Evolutionary conservation across 2,329 filamentous ascomycete genomes (phyloP).

Genomic region (Onygenales sp.): DNA sequence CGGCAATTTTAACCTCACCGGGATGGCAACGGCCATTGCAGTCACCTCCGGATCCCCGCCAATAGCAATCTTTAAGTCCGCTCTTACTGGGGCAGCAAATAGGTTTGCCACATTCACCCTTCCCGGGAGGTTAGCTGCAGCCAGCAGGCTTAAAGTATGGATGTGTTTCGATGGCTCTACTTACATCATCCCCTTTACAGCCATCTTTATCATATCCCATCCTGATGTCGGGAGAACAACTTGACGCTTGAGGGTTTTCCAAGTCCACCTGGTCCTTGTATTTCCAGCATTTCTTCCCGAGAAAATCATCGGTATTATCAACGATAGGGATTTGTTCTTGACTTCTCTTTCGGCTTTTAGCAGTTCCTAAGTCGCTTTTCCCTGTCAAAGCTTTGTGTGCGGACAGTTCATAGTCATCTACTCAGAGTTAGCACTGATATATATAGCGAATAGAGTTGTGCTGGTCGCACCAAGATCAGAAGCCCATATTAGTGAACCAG

Average conservation of each 20-base stretch:
- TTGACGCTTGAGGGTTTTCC: neutral
- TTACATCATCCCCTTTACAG: constrained; percentile 1
- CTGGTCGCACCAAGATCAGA: constrained; percentile 1
- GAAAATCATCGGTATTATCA: neutral
- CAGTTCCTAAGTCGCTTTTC: neutral
- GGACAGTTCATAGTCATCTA: neutral
- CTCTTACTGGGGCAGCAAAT: constrained; percentile 10
- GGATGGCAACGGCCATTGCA: constrained; percentile 12
- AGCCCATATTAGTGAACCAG: constrained; percentile 8
- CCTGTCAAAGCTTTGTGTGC: neutral
- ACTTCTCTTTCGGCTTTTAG: neutral
- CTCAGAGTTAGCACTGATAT: neutral
- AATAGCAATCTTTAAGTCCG: constrained; percentile 7
- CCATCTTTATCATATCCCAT: constrained; percentile 6
- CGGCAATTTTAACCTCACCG: constrained; percentile 6
- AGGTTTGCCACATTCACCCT: constrained; percentile 6
- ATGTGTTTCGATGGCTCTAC: neutral
- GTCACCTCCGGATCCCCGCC: constrained; percentile 8
- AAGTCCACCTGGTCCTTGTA: neutral
- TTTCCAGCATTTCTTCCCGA: neutral
- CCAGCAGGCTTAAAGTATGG: neutral
- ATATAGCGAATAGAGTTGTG: neutral
- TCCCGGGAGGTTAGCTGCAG: neutral
- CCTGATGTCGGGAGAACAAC: constrained; percentile 3
- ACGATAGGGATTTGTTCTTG: neutral